These are phyloP conservation scores for Microthlaspi erraticum DNA, from an alignment of 345 rosid species.

Conservation along the genomic window DNA sequence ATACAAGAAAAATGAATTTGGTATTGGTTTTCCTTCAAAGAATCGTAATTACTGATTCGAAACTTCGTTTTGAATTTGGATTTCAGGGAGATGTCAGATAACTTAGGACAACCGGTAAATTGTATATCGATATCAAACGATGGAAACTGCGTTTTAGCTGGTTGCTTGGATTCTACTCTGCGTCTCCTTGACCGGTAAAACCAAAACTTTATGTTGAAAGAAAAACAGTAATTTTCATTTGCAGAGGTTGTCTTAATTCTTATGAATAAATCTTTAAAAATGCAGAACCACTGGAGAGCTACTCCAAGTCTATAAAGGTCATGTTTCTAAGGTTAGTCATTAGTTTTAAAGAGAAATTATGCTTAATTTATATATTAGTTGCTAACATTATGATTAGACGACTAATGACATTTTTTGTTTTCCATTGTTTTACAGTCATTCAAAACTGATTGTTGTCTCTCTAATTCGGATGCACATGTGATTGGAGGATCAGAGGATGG, in stretches of 20 bases:
- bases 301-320: conserved; percentile 93
- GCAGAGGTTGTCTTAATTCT: conserved; percentile 7
- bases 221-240: not conserved
- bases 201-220: not conserved
- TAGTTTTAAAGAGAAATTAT: conserved; percentile 10
- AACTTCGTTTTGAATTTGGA: not conserved
- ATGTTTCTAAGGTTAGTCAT: conserved; percentile 80
- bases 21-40: not conserved
- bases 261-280: conserved; percentile 24
- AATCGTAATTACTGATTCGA: not conserved
- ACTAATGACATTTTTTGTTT: conserved; percentile 9
- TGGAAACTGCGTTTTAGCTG: conserved; percentile 81
- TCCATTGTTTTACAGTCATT: conserved; percentile 60
- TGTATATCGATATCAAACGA: conserved; percentile 95
- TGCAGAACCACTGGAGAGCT: conserved; percentile 81
- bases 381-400: not conserved
- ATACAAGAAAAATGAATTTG: not conserved
- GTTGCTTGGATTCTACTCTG: conserved; percentile 89
- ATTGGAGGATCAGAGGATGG: conserved; percentile 98
- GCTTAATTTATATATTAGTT: not conserved
- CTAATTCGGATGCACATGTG: conserved; percentile 83
- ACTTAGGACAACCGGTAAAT: conserved; percentile 93
- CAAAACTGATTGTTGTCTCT: conserved; percentile 94
- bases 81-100: conserved; percentile 79
- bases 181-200: conserved; percentile 83